Percentiles rank a stretch among this genome's conserved stretches.
Conservation (phyloP, 805 yeast species). For the Kregervanrija fluxuum region DNA sequence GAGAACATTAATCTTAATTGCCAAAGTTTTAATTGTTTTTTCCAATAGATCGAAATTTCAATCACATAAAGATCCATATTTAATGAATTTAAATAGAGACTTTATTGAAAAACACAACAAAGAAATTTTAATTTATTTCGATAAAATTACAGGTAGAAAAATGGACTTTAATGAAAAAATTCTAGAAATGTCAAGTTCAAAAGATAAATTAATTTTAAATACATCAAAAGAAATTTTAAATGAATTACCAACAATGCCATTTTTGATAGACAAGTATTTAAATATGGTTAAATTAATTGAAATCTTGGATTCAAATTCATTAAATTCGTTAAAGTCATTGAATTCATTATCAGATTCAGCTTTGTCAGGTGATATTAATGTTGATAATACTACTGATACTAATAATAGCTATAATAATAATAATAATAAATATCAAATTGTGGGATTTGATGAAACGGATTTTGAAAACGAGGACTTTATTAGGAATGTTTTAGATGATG, state of each 20-base stretch:
- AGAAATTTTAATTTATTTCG: conserved; percentile 64
- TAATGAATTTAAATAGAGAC: conserved; percentile 54
- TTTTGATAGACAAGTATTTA: conserved; percentile 56
- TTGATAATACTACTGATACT: conserved; percentile 5
- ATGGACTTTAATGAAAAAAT: conserved; percentile 53
- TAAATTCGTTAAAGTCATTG: not conserved
- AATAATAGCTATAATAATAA: not conserved
- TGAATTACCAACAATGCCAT: conserved; percentile 65
- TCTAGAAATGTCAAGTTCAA: conserved; percentile 48
- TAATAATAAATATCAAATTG: conserved; percentile 16
- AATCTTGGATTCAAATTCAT: conserved; percentile 29
- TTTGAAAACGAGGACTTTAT: conserved; percentile 57
- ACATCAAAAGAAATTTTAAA: conserved; percentile 43
- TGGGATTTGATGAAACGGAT: conserved; percentile 45
- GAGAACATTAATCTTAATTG: conserved; percentile 71
- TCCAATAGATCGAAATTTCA: conserved; percentile 67
- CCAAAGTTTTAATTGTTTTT: conserved; percentile 71
- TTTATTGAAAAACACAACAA: conserved; percentile 52
- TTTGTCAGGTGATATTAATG: conserved; percentile 13
- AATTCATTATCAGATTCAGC: conserved; percentile 6
- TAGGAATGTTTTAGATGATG: conserved; percentile 31
- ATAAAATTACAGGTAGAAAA: conserved; percentile 61
- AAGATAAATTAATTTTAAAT: conserved; percentile 51
- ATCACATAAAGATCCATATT: conserved; percentile 81
- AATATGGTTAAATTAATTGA: conserved; percentile 47